These are phyloP conservation scores for Funneliformis caledonium DNA, from an alignment of 371 early-diverging fungal species.

Conservation along the genomic window DNA sequence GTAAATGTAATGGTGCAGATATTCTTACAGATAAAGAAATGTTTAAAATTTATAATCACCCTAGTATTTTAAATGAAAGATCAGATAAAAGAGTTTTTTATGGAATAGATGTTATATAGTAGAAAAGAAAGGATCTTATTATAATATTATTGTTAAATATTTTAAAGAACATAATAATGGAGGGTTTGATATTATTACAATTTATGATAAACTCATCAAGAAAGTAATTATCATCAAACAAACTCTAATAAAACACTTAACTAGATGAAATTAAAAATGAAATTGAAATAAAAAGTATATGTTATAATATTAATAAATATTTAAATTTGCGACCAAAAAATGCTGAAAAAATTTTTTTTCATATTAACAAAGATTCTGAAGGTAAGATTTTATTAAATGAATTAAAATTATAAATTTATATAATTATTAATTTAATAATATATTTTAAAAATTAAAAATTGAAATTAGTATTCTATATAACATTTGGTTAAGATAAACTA, in stretches of 20 bases:
- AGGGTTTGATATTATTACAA: not conserved
- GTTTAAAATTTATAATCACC: too few species aligned
- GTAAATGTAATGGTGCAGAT: too few species aligned
- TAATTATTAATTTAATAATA: too few species aligned
- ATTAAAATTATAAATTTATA: too few species aligned
- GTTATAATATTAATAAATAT: not conserved
- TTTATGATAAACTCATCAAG: not conserved
- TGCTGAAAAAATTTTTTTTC: not conserved
- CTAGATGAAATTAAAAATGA: not conserved
- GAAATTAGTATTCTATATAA: too few species aligned
- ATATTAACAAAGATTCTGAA: not conserved
- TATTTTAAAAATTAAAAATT: too few species aligned
- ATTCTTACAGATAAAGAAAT: too few species aligned
- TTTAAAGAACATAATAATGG: not conserved
- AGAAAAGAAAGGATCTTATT: not conserved
- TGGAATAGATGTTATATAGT: not conserved
- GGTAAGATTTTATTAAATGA: not conserved
- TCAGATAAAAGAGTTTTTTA: too few species aligned
- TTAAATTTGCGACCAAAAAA: not conserved
- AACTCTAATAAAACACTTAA: not conserved
- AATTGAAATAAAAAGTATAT: not conserved
- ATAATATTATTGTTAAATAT: not conserved
- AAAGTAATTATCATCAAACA: not conserved
- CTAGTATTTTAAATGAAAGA: too few species aligned
- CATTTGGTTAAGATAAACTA: too few species aligned